phyloP scores from a whole-genome alignment of 345 rosid genomes.

The Odontarrhena argentea region DNA sequence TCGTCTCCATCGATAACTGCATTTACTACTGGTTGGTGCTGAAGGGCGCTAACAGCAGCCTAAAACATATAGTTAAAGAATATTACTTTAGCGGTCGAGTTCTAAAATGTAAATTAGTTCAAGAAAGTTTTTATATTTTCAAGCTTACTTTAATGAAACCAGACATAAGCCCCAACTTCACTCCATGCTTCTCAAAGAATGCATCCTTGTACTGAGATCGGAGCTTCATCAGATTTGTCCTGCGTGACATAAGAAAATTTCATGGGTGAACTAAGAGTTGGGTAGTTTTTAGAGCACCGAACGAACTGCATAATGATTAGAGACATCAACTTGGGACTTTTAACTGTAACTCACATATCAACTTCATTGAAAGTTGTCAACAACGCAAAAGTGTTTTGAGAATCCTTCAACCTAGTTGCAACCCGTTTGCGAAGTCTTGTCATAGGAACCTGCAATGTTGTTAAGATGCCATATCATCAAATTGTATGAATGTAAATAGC shows the following conservation, averaged over 20 bases:
- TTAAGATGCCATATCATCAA: constrained; percentile 32
- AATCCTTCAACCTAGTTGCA: constrained; percentile 92
- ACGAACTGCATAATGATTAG: constrained; percentile 11
- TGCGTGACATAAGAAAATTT: constrained; percentile 30
- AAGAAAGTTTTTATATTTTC: not conserved
- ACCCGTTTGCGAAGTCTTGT: constrained; percentile 96
- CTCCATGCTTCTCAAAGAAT: constrained; percentile 94
- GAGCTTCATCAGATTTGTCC: constrained; percentile 98
- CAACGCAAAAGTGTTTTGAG: constrained; percentile 95
- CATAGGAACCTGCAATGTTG: constrained; percentile 82
- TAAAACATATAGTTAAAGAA: constrained; percentile 40
- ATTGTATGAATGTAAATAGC: not conserved
- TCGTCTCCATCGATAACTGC: constrained; percentile 99
- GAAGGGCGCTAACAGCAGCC: constrained; percentile 99
- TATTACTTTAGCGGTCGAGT: not conserved
- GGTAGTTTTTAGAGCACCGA: not conserved
- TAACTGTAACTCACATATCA: constrained; percentile 67
- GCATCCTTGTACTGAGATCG: constrained; percentile 97
- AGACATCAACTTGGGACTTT: not conserved
- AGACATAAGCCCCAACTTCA: constrained; percentile 95
- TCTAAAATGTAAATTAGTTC: not conserved
- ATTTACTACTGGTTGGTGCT: constrained; percentile 91
- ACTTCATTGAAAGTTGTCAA: constrained; percentile 98
- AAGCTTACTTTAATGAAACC: constrained; percentile 81
- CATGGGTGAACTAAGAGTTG: not conserved